phyloP scores from a whole-genome alignment of 2,329 filamentous ascomycete genomes.

The Parascedosporium putredinis region DNA sequence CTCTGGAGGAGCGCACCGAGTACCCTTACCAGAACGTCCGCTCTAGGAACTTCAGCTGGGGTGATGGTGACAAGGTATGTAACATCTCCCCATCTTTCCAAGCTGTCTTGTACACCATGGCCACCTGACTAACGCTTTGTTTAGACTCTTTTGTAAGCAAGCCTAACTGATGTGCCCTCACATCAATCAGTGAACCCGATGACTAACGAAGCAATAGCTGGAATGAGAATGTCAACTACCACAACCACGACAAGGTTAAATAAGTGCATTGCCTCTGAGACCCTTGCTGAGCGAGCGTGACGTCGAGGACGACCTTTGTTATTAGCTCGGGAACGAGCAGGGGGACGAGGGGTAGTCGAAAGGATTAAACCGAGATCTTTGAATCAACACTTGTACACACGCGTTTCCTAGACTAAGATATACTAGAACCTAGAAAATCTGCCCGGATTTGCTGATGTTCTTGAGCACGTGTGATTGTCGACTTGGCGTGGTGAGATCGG shows the following conservation, averaged over 20 bases:
- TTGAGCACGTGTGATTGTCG: not conserved
- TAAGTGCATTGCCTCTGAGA: conserved; percentile 7
- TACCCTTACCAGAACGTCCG: conserved; percentile 98
- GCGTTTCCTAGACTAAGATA: conserved; percentile 4
- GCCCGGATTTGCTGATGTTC: not conserved
- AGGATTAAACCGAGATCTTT: too few species aligned
- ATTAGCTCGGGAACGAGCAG: not conserved
- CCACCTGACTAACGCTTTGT: conserved; percentile 17
- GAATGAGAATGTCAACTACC: conserved; percentile 93
- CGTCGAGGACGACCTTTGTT: too few species aligned
- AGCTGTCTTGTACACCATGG: too few species aligned
- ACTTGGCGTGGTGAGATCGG: too few species aligned
- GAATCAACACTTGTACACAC: conserved; percentile 6
- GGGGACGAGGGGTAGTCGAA: not conserved
- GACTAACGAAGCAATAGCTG: conserved; percentile 48
- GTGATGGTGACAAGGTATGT: conserved; percentile 84
- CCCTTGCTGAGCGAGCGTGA: too few species aligned
- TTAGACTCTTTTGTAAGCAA: conserved; percentile 60
- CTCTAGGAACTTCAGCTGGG: conserved; percentile 90
- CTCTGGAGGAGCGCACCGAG: conserved; percentile 82
- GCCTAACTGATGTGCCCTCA: too few species aligned
- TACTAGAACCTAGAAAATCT: conserved; percentile 5
- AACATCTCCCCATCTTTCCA: conserved; percentile 17
- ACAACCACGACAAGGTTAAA: conserved; percentile 72
- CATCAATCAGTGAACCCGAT: too few species aligned